phyloP scores from a whole-genome alignment of 2,329 filamentous ascomycete genomes.

The Ceratocystis cubensis region DNA sequence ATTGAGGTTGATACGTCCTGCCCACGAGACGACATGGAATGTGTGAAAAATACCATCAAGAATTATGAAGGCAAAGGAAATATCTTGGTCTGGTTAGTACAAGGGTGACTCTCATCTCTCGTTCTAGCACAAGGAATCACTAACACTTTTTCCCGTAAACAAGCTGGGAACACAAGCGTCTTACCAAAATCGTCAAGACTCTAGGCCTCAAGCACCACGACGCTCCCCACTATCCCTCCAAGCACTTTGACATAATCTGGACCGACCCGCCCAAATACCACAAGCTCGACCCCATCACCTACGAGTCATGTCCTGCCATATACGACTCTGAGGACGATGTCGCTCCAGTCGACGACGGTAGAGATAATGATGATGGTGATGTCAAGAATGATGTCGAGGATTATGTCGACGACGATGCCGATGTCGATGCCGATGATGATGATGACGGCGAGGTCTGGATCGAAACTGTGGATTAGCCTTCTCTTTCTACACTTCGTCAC shows the following conservation, averaged over 20 bases:
- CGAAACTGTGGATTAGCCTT: neutral
- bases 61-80: conserved; percentile 39
- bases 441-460: neutral
- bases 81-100: conserved; percentile 41
- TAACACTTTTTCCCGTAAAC: conserved; percentile 26
- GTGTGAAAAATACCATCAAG: conserved; percentile 40
- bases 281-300: conserved; percentile 31
- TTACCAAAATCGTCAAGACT: conserved; percentile 39
- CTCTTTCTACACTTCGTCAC: neutral
- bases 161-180: conserved; percentile 45
- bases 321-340: neutral
- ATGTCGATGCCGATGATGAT: no score
- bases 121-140: neutral
- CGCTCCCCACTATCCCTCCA: conserved; percentile 38
- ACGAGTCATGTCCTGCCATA: conserved; percentile 15
- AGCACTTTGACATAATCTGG: conserved; percentile 45
- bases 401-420: neutral
- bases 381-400: neutral
- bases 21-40: conserved; percentile 41
- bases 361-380: neutral
- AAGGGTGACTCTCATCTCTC: neutral
- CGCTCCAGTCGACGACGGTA: neutral
- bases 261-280: conserved; percentile 40
- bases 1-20: conserved; percentile 44
- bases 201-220: conserved; percentile 35